Conservation (phyloP, 441 rosid genomes). For the Lepidium campestre region DNA sequence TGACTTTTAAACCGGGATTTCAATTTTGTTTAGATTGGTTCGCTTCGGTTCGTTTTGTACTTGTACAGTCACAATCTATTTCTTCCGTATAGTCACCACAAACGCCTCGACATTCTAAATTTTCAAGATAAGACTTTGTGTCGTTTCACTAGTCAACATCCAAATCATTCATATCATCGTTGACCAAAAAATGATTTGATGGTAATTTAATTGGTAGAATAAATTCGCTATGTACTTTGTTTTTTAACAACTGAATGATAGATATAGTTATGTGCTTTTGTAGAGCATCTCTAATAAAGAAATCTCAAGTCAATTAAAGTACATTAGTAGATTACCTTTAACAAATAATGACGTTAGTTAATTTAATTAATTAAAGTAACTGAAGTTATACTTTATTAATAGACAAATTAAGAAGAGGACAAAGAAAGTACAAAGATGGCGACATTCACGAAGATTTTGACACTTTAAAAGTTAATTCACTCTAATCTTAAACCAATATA, state of each 20-base stretch:
- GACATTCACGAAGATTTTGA: slow-evolving; percentile 16
- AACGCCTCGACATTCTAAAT: neutral
- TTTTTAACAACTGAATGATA: neutral
- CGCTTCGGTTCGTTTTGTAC: neutral
- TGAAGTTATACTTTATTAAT: neutral
- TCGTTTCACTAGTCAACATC: neutral
- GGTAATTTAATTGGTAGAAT: neutral
- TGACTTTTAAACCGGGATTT: neutral
- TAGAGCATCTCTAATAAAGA: neutral
- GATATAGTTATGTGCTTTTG: neutral
- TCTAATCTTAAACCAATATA: neutral
- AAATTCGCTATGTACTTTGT: neutral
- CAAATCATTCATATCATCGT: neutral
- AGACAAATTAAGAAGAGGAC: neutral
- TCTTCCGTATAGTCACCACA: neutral
- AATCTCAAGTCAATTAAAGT: neutral
- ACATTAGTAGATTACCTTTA: neutral
- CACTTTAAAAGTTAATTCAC: slow-evolving; percentile 10
- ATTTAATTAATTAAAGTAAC: neutral
- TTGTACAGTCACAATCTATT: neutral
- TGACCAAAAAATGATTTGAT: neutral
- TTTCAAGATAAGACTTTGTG: neutral
- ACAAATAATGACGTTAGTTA: neutral
- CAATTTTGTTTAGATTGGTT: neutral
- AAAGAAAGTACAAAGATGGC: slow-evolving; percentile 22